Percentiles rank a stretch among this genome's conserved stretches.
Conservation (phyloP, 345 rosid genomes). For the Barbarea vulgaris region DNA sequence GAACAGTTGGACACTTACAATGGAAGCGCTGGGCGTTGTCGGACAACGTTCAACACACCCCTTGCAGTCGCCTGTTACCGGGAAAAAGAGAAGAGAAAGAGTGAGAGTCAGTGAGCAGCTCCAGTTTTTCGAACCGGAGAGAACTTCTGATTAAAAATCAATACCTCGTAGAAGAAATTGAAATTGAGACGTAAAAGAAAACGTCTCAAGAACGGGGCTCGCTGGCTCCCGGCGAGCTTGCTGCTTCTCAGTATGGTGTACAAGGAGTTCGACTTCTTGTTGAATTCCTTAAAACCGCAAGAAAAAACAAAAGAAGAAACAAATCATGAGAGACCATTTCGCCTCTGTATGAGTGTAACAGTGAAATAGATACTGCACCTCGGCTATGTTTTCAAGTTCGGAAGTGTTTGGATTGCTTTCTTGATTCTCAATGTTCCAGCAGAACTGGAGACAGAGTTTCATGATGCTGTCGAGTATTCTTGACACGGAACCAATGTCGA, state of each 20-base stretch:
- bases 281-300: constrained; percentile 66
- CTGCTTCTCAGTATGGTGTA: constrained; percentile 90
- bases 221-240: constrained; percentile 93
- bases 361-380: constrained; percentile 50
- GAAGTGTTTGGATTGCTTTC: constrained; percentile 72
- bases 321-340: not conserved
- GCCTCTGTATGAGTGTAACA: not conserved
- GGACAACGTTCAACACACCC: constrained; percentile 80
- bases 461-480: constrained; percentile 95
- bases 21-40: constrained; percentile 74
- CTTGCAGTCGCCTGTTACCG: constrained; percentile 74
- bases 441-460: constrained; percentile 94
- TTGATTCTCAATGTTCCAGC: constrained; percentile 97
- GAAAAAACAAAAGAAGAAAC: not conserved
- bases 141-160: not conserved
- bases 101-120: not conserved
- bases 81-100: constrained; percentile 29
- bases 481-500: constrained; percentile 93
- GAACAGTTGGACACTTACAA: constrained; percentile 38
- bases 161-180: constrained; percentile 91
- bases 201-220: constrained; percentile 94
- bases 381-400: constrained; percentile 80
- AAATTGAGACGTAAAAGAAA: constrained; percentile 90
- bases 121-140: not conserved
- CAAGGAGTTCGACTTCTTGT: constrained; percentile 90